A percentile compares a stretch with the other conserved stretches of the same genome.
Evolutionary conservation across 306 rosid genomes (phyloP).

Genomic region (Betula pendula): DNA sequence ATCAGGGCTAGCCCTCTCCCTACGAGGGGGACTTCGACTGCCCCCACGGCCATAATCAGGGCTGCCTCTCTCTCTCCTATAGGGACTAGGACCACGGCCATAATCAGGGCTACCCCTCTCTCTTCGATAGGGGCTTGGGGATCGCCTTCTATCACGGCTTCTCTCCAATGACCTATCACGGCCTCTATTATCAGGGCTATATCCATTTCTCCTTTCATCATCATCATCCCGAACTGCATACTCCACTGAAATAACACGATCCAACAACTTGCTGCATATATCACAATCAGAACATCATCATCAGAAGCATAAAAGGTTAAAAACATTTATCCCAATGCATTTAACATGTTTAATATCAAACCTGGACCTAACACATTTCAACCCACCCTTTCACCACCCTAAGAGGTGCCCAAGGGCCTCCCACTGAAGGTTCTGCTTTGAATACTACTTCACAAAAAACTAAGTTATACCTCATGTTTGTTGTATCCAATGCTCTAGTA

Average conservation of each 20-base stretch:
- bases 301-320: background rate
- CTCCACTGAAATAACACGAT: slow-evolving; percentile 93
- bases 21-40: slow-evolving; percentile 60
- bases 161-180: slow-evolving; percentile 67
- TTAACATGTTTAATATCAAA: background rate
- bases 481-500: slow-evolving; percentile 81
- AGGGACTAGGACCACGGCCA: slow-evolving; percentile 80
- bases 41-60: slow-evolving; percentile 77
- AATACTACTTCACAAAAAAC: background rate
- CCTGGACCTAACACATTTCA: background rate
- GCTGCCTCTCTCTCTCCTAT: slow-evolving; percentile 68
- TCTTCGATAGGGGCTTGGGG: slow-evolving; percentile 82
- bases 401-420: background rate
- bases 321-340: background rate
- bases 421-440: background rate
- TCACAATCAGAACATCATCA: slow-evolving; percentile 24
- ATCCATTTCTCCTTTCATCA: slow-evolving; percentile 73
- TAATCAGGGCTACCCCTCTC: slow-evolving; percentile 99
- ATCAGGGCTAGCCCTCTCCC: slow-evolving; percentile 61
- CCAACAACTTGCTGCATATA: slow-evolving; percentile 85
- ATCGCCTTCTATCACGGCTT: slow-evolving; percentile 75
- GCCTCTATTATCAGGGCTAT: slow-evolving; percentile 71
- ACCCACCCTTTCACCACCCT: background rate
- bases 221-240: slow-evolving; percentile 88
- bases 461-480: slow-evolving; percentile 74